phyloP scores from a whole-genome alignment of 2,329 filamentous ascomycete species.

The Fusarium sp. region DNA sequence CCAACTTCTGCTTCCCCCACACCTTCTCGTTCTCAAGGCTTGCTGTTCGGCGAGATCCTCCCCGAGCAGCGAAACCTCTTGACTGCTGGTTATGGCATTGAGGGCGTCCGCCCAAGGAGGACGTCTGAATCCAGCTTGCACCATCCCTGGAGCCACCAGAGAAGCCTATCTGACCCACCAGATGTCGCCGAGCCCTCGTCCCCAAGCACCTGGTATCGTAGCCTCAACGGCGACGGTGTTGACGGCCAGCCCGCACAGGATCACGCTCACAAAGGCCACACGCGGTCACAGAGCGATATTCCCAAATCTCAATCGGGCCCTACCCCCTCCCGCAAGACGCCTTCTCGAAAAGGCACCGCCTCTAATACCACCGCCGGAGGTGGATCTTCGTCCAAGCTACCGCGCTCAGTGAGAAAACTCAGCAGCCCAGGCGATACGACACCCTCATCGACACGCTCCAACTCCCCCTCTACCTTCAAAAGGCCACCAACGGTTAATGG shows the following conservation, averaged over 20 bases:
- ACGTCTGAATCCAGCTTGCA: slow-evolving; percentile 79
- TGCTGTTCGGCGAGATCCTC: slow-evolving; percentile 81
- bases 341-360: slow-evolving; percentile 37
- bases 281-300: slow-evolving; percentile 72
- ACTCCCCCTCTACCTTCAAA: slow-evolving; percentile 63
- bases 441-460: slow-evolving; percentile 65
- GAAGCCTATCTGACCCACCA: slow-evolving; percentile 66
- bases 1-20: slow-evolving; percentile 49
- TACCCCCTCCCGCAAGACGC: slow-evolving; percentile 49
- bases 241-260: slow-evolving; percentile 35
- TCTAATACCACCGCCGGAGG: slow-evolving; percentile 39
- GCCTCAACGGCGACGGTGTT: slow-evolving; percentile 44
- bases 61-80: slow-evolving; percentile 66
- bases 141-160: slow-evolving; percentile 61
- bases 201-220: slow-evolving; percentile 74
- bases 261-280: slow-evolving; percentile 50
- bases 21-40: slow-evolving; percentile 57
- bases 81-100: slow-evolving; percentile 71
- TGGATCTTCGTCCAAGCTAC: slow-evolving; percentile 56
- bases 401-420: slow-evolving; percentile 59
- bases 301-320: slow-evolving; percentile 51
- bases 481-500: slow-evolving; percentile 54
- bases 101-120: slow-evolving; percentile 64
- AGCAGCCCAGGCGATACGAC: slow-evolving; percentile 60
- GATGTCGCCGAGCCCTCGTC: slow-evolving; percentile 70